Evolutionary conservation across 225 moss, liverwort and hornwort genomes (phyloP).

Genomic region (Rhytidiadelphus loreus): DNA sequence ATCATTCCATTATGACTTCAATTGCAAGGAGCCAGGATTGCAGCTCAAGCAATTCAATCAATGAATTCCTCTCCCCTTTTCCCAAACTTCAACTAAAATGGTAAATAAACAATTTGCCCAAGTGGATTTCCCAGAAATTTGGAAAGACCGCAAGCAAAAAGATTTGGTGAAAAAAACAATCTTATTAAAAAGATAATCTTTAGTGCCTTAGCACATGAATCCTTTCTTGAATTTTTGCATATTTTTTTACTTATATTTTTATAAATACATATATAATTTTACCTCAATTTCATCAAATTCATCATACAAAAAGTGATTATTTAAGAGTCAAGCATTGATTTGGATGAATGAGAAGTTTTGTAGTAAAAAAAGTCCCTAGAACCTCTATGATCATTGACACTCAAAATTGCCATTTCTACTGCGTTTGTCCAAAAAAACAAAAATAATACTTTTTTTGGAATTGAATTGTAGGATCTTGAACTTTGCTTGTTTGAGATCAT

Average conservation of each 20-base stretch:
- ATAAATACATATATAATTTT: not conserved
- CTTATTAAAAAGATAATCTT: not conserved
- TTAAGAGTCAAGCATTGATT: not conserved
- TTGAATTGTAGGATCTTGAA: too few relatives aligned
- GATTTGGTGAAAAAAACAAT: not conserved
- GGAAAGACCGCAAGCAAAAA: not conserved
- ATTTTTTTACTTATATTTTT: not conserved
- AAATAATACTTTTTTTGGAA: too few relatives aligned
- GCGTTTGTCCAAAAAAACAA: too few relatives aligned
- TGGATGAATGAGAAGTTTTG: not conserved
- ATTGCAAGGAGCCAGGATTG: not conserved
- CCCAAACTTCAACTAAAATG: not conserved
- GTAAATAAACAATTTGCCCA: not conserved
- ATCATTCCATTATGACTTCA: not conserved
- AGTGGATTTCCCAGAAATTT: too few relatives aligned
- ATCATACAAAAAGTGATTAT: not conserved
- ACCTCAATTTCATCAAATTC: not conserved
- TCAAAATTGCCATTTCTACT: too few relatives aligned
- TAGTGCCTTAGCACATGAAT: too few relatives aligned
- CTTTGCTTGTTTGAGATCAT: too few relatives aligned
- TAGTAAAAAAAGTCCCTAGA: accelerated
- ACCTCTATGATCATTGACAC: accelerated
- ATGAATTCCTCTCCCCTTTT: not conserved
- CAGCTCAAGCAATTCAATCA: not conserved
- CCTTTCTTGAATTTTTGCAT: not conserved